phyloP scores from a whole-genome alignment of 2,329 filamentous ascomycete species.

The Aspergillus sergii region DNA sequence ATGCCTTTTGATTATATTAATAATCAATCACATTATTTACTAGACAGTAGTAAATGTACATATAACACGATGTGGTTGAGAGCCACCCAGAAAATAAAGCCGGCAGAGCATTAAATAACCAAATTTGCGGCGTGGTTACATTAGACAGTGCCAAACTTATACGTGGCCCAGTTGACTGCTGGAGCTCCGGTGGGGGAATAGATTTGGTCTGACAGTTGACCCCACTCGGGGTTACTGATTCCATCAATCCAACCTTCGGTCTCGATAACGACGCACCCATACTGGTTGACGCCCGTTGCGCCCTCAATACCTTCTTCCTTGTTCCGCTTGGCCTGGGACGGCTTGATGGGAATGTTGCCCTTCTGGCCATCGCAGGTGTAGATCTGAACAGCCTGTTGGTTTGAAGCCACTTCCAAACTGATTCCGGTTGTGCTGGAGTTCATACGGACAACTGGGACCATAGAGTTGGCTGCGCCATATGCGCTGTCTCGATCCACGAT shows the following conservation, averaged over 20 bases:
- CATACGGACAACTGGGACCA: constrained; percentile 61
- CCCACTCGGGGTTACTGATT: constrained; percentile 91
- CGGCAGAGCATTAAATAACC: background rate
- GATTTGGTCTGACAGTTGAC: constrained; percentile 54
- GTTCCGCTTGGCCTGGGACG: constrained; percentile 52
- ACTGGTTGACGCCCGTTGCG: constrained; percentile 57
- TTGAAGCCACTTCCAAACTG: constrained; percentile 75
- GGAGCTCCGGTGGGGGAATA: constrained; percentile 44
- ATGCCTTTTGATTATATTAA: background rate
- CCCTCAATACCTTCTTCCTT: constrained; percentile 57
- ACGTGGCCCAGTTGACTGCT: constrained; percentile 47
- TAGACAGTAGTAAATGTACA: constrained; percentile 4
- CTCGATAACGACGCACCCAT: constrained; percentile 87
- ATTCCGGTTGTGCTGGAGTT: constrained; percentile 74
- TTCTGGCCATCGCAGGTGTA: constrained; percentile 82
- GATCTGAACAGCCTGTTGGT: constrained; percentile 86
- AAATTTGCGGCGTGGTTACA: background rate
- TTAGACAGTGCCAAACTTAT: constrained; percentile 47
- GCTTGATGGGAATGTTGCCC: constrained; percentile 56
- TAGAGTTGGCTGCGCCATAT: constrained; percentile 34
- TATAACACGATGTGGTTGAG: background rate
- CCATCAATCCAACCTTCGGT: constrained; percentile 92
- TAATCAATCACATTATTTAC: constrained; percentile 6
- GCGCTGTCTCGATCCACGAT: constrained; percentile 47
- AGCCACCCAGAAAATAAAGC: background rate